Evolutionary conservation across 768 basidiomycete species (phyloP).

Genomic region (Albatrellus ellisii): DNA sequence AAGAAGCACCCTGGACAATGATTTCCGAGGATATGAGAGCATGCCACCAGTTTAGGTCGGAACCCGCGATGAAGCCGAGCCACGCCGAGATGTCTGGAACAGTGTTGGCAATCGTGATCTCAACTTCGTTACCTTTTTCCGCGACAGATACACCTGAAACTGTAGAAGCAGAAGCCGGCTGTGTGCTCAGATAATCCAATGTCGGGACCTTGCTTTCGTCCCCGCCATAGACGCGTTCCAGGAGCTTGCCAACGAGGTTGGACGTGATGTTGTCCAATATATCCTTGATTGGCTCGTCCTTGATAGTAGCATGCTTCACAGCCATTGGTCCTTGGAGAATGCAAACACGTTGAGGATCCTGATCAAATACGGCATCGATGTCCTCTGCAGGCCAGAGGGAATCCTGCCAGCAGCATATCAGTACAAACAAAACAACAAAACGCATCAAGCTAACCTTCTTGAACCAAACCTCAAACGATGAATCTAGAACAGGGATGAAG

Average conservation of each 20-base stretch:
- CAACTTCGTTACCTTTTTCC: conserved; percentile 30
- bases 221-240: conserved; percentile 65
- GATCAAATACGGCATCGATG: conserved; percentile 97
- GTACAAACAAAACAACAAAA: background rate
- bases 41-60: conserved; percentile 73
- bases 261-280: conserved; percentile 81
- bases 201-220: conserved; percentile 66
- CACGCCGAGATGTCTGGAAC: conserved; percentile 57
- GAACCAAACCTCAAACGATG: conserved; percentile 96
- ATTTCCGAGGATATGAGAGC: conserved; percentile 73
- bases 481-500: conserved; percentile 93
- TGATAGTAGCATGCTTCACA: conserved; percentile 71
- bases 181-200: conserved; percentile 71
- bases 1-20: conserved; percentile 76
- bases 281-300: conserved; percentile 91
- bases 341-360: conserved; percentile 96
- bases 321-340: conserved; percentile 97
- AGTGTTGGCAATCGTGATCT: conserved; percentile 34
- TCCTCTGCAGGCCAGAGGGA: conserved; percentile 98
- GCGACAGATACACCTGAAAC: conserved; percentile 30
- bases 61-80: conserved; percentile 76
- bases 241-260: conserved; percentile 62
- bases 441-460: conserved; percentile 63
- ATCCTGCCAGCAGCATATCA: conserved; percentile 38
- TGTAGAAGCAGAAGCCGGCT: conserved; percentile 24